Conservation (phyloP, 257 asterid species). For the Lycium barbarum region DNA sequence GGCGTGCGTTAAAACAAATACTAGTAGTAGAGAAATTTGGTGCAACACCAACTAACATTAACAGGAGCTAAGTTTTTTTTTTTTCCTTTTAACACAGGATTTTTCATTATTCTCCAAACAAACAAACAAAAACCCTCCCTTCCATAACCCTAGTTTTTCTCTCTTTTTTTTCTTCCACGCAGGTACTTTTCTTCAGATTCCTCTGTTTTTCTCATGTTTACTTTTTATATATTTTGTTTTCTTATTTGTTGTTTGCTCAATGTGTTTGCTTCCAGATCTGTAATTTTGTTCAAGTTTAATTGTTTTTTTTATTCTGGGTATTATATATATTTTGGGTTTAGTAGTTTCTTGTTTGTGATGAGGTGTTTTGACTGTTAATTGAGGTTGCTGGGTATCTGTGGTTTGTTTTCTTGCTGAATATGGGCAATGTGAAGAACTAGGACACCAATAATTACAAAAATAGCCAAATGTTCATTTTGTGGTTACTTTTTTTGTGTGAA, state of each 20-base stretch:
- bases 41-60: constrained; percentile 29
- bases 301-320: not conserved
- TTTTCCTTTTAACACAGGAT: not conserved
- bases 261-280: constrained; percentile 47
- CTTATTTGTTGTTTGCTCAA: constrained; percentile 22
- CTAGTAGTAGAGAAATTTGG: no score
- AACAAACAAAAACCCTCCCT: constrained; percentile 29
- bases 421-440: constrained; percentile 41
- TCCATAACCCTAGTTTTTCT: constrained; percentile 11
- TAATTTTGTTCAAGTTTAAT: not conserved
- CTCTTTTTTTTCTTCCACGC: constrained; percentile 1
- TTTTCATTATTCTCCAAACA: constrained; percentile 33
- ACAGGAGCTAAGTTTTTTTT: constrained; percentile 28
- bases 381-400: constrained; percentile 12
- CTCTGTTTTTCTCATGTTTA: not conserved
- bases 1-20: no score
- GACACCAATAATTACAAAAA: not conserved
- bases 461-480: constrained; percentile 27
- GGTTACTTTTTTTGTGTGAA: not conserved
- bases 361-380: constrained; percentile 23
- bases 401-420: constrained; percentile 23
- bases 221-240: not conserved
- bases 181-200: constrained; percentile 24
- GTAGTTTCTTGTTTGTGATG: constrained; percentile 6
- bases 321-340: not conserved